Base-by-base conservation (phyloP, 148 eudicot species). In the Hydrangea macrophylla region DNA sequence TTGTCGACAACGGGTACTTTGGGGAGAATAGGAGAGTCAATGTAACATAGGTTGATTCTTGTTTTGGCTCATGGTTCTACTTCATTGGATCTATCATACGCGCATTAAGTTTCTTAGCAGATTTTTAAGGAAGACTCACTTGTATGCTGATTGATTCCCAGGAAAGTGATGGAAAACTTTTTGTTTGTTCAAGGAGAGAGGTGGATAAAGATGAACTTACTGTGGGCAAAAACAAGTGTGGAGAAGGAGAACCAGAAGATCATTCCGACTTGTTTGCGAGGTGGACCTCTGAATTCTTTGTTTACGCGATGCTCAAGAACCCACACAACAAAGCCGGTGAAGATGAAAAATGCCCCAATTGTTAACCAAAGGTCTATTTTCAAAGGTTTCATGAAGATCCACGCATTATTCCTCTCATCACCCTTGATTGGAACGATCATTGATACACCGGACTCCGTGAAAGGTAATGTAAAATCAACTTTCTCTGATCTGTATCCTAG, bases 171-270 rank as follows among this genome's bases (percentile, higher is more conserved):
- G n/a, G n/a, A n/a, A n/a, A n/a, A n/a, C n/a, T n/a, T n/a, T n/a
- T n/a, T n/a, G n/a, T n/a, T 48, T 48, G 23, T 48, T 17, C n/a
- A 6, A 20, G 4, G 53, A 9, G 23, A 22, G 53, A 1, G 53
- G 53, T 48, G 12, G 53, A 48, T 48, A 48, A 18, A 22, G 17
- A 48, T 48, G 17, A 48, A 75, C 88, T 86, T 75, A 90, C 93
- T 86, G 37, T 90, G 87, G 3, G 96, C 82, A 61, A 91, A 91
- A 54, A 86, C 89, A 64, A 91, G 79, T 4, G 88, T 78, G 7
- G 94, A 85, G 76, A 91, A 84, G 26, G 94, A 73, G 73, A 88
- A 91, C 82, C 84, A 91, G 18, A 88, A 75, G 23, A 85, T 84
- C 55, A 83, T 80, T 25, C 94, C 90, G 32, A 79, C 76, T 78